A percentile compares a stretch with the other conserved stretches of the same genome.
These are phyloP conservation scores for Oenanthe javanica DNA, from an alignment of 140 eudicot species.

Conservation along the genomic window DNA sequence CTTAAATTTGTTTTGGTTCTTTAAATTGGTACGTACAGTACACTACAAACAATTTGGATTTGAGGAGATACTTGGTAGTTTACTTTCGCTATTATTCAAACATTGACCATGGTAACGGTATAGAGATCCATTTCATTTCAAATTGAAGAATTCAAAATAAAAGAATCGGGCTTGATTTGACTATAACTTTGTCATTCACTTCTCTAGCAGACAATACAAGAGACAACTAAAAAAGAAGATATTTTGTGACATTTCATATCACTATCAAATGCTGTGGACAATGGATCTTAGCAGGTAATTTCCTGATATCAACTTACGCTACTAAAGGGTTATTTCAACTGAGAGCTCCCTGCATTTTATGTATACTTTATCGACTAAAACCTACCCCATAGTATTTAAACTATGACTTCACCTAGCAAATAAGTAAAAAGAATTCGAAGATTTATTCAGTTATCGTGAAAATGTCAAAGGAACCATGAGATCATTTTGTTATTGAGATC, in stretches of 20 bases:
- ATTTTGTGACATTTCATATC: not conserved
- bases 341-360: not conserved
- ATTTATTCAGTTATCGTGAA: slow-evolving; percentile 2
- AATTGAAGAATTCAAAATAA: not conserved
- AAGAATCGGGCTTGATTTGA: not conserved
- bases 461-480: not conserved
- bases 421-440: not conserved
- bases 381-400: too few relatives aligned
- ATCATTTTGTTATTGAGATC: not conserved
- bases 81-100: not conserved
- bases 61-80: not conserved
- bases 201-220: not conserved
- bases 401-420: not conserved
- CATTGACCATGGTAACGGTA: not conserved
- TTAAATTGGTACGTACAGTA: too few relatives aligned
- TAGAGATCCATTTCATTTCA: not conserved
- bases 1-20: too few relatives aligned
- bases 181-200: not conserved
- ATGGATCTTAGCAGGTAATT: not conserved
- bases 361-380: not conserved
- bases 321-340: not conserved
- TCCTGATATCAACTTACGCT: not conserved
- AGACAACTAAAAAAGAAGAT: not conserved
- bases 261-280: not conserved
- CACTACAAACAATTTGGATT: not conserved